Base-by-base conservation (phyloP, 805 yeast species). In the Schizosaccharomyces lindneri region DNA sequence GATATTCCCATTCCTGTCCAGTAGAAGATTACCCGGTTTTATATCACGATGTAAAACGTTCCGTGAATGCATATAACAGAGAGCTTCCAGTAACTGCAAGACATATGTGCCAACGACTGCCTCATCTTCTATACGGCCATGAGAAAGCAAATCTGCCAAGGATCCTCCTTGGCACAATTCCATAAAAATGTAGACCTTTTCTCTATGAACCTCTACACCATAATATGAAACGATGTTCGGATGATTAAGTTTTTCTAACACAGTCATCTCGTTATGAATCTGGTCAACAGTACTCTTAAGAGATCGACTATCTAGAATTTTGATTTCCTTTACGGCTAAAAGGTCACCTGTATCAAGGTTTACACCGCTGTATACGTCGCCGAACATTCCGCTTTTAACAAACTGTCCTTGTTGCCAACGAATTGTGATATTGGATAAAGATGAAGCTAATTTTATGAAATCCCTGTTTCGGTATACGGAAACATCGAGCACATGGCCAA, bases 81-180 rank as follows among this genome's bases (percentile, higher is more conserved):
- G 74, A 2, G 97, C 98, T 73, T 93, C 97, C 59, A 93, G 78
- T 84, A 93, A 81, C 70, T 93, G 97, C 62, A 90, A 73, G 0
- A 96, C 81, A 70, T 89, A 90, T 39, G 89, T 83, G 70, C 87
- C 95, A 36, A 87, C 82, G 7, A 93, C 93, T 71, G 85, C 78
- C 70, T 93, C 98, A 71, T 93, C 97, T 69, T 88, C 97, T 67
- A 93, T 87, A 64, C 97, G 76, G 9, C 98, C 97, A 69, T 87
- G 93, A 63, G 86, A 88, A 64, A 93, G 76, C 59, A 89, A 73
- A 6, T 85, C 81, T 0, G 95, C 87, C 63, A 93, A 75, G 0
- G 97, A 89, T 1, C 97, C 97, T 48, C 95, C 89, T 67, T 89
- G 94, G 74, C 98, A 93, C 72, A 80, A 89, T 72, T 93, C 98